Base-by-base conservation (phyloP, 2,329 filamentous ascomycete species). In the Penicillium sp. region DNA sequence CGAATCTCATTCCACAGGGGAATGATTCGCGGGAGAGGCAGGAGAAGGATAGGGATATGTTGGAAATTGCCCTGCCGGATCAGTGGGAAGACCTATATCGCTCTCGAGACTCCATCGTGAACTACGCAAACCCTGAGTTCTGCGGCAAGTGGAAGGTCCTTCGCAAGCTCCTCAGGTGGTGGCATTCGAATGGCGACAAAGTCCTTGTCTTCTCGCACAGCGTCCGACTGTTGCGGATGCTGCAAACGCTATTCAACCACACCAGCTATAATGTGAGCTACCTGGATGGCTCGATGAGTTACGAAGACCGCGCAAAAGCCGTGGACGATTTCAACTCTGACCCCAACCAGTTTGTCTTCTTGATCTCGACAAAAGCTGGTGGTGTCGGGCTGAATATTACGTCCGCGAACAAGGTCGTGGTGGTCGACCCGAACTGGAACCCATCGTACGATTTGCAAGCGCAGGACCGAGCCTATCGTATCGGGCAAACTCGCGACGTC, bases 371-470 rank as follows among this genome's bases (percentile, higher is more conserved):
- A 6, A 89, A 87, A 64, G 91, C 93, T 2, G 93, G 93, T 23
- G 93, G 93, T 4, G 87, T 96, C 0, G 93, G 93, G 0, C 77
- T 98, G 25, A 98, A 98, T 66, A 97, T 98, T 65, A 95, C 92
- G 0, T 93, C 89, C 1, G 93, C 93, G 1, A 98, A 98, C 72
- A 97, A 97, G 71, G 93, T 98, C 0, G 92, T 98, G 35, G 89
- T 98, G 31, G 84, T 97, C 42, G 93, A 97, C 66, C 93, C 93
- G 0, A 93, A 97, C 62, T 98, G 93, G 93, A 98, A 98, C 58
- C 93, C 93, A 0, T 82, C 89, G 1, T 92, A 93, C 59, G 93
- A 98, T 63, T 78, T 97, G 0, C 93, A 98, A 69, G 93, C 93
- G 0, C 93, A 98, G 70, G 93, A 98, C 65, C 83, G 93, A 44